Base-by-base conservation (phyloP, 441 rosid species). In the Macaranga tanarius region DNA sequence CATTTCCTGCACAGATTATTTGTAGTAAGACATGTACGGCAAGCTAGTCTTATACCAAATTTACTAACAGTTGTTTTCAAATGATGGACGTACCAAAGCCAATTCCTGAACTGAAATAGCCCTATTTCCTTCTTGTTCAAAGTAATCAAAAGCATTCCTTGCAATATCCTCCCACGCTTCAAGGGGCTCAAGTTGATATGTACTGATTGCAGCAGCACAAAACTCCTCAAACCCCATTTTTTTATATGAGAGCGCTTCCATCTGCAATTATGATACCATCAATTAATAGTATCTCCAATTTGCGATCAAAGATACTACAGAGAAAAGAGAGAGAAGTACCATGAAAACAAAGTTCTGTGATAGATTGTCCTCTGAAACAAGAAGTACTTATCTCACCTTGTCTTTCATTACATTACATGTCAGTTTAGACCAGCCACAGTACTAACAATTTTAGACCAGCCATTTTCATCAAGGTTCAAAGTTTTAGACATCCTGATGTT, bases 201-300 rank as follows among this genome's bases (percentile, higher is more conserved):
- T 72, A 71, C 99, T 92, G 72, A 91, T 84, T 40, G 97, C 90
- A 20, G 97, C 97, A 0, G 99, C 99, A 50, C 98, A 92, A 74
- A 95, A 95, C 78, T 95, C 97, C 69, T 91, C 92, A 52, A 92
- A 92, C 48, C 79, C 85, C 90, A 95, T 87, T 77, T 85, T 91
- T 75, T 86, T 88, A 76, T 91, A 81, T 10, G 91, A 84, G 34
- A 95, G 87, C 19, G 93, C 84, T 51, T 88, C 96, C 92, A 95
- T 84, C 98, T 95, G 85, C 70, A 75, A 57, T 12, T 20, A 1
- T 10, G 17, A 57, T 58, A 65, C 34, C 28, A 25, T 34, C 15
- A 17, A 48, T 11, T 10, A 0, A 9, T 40, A 34, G 6, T 34
- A 34, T 34, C 38, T 34, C 44, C 8, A 66, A 50, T 28, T 51